Evolutionary conservation across 441 rosid species (phyloP), one percentile per base, ranked within the genome.

Genomic region (Iberis amara): DNA sequence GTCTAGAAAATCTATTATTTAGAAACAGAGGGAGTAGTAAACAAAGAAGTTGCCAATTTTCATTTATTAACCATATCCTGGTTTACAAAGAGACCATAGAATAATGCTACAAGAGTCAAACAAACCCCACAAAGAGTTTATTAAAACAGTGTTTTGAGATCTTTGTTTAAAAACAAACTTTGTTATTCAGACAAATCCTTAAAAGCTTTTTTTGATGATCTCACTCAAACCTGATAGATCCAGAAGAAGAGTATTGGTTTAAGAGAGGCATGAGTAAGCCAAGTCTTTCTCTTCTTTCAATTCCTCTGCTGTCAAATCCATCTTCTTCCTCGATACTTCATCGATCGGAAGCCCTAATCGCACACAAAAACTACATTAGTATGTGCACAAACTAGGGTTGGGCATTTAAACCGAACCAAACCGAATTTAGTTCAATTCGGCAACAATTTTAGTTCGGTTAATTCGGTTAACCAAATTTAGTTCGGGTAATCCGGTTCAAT

Each of bases 261-360:
- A 86, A 11, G 87, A 57, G 55, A 89, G 86, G 72, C 97, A 89
- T 4, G 97, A 89, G 83, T 89, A 86, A 8, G 97, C 97, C 48
- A 89, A 73, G 37, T 81, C 82, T 82, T 89, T 89, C 79, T 90
- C 91, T 82, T 84, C 94, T 4, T 64, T 62, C 0, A 90, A 81
- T 70, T 86, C 94, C 31, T 77, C 85, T 43, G 85, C 92, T 0
- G 94, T 84, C 60, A 51, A 50, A 59, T 90, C 97, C 86, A 90
- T 61, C 77, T 86, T 90, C 85, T 82, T 90, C 86, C 97, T 82
- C 4, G 94, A 86, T 36, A 74, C 69, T 63, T 79, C 94, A 68
- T 90, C 94, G 23, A 86, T 78, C 2, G 59, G 44, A 21, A 84
- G 89, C 6, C 85, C 97, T 90, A 68, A 27, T 31, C 43, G 8